These are phyloP conservation scores for Tylopilus felleus DNA, from an alignment of 768 basidiomycete genomes.

Conservation along the genomic window DNA sequence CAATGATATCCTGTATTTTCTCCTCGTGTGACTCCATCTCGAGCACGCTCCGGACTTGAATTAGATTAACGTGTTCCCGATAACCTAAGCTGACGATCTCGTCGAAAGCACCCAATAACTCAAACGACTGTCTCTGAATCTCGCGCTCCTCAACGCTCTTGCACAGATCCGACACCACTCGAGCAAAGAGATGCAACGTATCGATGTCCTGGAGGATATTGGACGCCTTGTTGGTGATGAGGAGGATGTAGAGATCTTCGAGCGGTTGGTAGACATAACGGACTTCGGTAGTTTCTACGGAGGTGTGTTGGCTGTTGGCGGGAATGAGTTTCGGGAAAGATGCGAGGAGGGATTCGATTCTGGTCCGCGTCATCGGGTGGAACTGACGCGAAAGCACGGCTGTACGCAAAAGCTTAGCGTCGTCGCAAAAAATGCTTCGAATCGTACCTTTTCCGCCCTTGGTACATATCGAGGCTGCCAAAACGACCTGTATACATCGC, in stretches of 20 bases:
- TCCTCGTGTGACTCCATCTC: conserved; percentile 93
- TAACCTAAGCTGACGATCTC: conserved; percentile 93
- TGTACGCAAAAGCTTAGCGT: conserved; percentile 28
- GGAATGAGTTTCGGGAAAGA: conserved; percentile 98
- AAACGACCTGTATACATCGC: conserved; percentile 61
- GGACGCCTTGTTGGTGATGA: conserved; percentile 98
- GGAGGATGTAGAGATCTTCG: conserved; percentile 93
- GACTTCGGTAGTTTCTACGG: conserved; percentile 93
- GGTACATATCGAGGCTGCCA: conserved; percentile 93
- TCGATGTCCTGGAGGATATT: conserved; percentile 99
- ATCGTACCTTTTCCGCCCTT: conserved; percentile 85
- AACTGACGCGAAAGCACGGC: conserved; percentile 97
- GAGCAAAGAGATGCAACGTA: conserved; percentile 89
- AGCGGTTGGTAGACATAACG: conserved; percentile 96
- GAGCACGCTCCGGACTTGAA: conserved; percentile 73
- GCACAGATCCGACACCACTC: conserved; percentile 91
- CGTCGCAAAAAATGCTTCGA: not conserved
- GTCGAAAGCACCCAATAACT: conserved; percentile 92
- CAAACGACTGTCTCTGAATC: conserved; percentile 87
- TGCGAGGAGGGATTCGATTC: conserved; percentile 93
- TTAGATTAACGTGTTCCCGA: conserved; percentile 71
- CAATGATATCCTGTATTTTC: conserved; percentile 98
- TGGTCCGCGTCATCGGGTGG: conserved; percentile 84
- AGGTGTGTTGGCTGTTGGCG: conserved; percentile 90
- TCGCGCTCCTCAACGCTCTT: conserved; percentile 84